phyloP scores from a whole-genome alignment of 768 basidiomycete species.

The Harrya chromipes region DNA sequence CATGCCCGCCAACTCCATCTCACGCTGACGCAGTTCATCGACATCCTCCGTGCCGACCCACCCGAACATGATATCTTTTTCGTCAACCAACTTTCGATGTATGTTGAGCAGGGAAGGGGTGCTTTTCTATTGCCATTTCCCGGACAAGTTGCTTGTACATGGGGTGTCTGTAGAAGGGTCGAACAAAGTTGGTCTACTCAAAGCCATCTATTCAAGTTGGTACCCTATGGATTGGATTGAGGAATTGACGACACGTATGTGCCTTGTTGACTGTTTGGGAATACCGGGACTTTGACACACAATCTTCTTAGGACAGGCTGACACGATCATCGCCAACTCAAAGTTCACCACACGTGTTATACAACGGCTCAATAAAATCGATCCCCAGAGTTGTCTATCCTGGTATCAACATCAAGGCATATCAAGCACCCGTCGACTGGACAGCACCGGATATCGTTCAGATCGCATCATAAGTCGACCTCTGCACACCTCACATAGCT shows the following conservation, averaged over 20 bases:
- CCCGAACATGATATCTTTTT: constrained; percentile 77
- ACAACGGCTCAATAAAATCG: constrained; percentile 63
- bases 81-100: constrained; percentile 93
- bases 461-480: constrained; percentile 50
- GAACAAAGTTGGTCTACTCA: constrained; percentile 49
- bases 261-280: constrained; percentile 1
- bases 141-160: constrained; percentile 85
- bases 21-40: constrained; percentile 43
- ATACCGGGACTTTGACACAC: neutral
- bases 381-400: constrained; percentile 88
- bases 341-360: constrained; percentile 81
- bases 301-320: constrained; percentile 73
- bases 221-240: constrained; percentile 89
- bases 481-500: neutral
- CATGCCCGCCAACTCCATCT: constrained; percentile 88
- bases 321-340: constrained; percentile 90
- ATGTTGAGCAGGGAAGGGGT: constrained; percentile 71
- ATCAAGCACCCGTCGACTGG: constrained; percentile 44
- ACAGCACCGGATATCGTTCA: constrained; percentile 49
- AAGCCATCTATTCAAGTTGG: constrained; percentile 78
- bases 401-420: constrained; percentile 81
- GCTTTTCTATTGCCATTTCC: constrained; percentile 98
- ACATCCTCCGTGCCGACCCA: constrained; percentile 50
- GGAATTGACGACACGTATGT: constrained; percentile 81
- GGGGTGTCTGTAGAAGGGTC: constrained; percentile 60